Evolutionary conservation across 2,329 filamentous ascomycete species (phyloP).

Genomic region (Beauveria scarabaeidicola): DNA sequence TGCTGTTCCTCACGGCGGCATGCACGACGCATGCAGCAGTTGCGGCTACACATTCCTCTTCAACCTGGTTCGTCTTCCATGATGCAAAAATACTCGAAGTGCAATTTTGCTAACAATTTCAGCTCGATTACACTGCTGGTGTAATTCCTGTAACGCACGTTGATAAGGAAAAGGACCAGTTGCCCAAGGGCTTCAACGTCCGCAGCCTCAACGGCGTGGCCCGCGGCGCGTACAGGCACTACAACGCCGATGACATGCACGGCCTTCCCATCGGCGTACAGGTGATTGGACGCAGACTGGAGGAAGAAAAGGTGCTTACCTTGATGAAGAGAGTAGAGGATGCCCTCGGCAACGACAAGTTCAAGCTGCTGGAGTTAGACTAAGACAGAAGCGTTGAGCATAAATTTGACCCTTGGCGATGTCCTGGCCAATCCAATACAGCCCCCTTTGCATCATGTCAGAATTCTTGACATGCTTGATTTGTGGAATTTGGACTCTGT

Average conservation of each 20-base stretch:
- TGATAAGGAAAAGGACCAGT: conserved; percentile 56
- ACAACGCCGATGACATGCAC: conserved; percentile 75
- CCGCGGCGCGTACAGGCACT: conserved; percentile 74
- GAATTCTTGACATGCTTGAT: neutral
- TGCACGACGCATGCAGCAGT: conserved; percentile 75
- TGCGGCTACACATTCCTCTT: conserved; percentile 94
- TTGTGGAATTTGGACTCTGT: neutral
- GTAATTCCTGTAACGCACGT: conserved; percentile 82
- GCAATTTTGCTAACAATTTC: conserved; percentile 8
- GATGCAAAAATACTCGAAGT: conserved; percentile 17
- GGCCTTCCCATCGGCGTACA: conserved; percentile 83
- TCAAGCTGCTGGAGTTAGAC: conserved; percentile 41
- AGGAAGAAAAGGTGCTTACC: conserved; percentile 81
- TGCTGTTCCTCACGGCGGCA: conserved; percentile 76
- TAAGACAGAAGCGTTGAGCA: conserved; percentile 15
- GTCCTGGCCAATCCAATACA: neutral
- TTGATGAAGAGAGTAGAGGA: conserved; percentile 73
- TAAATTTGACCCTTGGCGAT: neutral
- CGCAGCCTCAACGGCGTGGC: conserved; percentile 70
- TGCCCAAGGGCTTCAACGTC: conserved; percentile 52
- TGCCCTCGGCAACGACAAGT: conserved; percentile 53
- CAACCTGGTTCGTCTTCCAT: conserved; percentile 56
- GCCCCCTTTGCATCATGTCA: neutral
- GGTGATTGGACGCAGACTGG: conserved; percentile 67
- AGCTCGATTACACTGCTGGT: conserved; percentile 80